Evolutionary conservation across 208 protist genomes (phyloP), one percentile per base, ranked within the genome.

Genomic region (Trypanosomatidae sp.): DNA sequence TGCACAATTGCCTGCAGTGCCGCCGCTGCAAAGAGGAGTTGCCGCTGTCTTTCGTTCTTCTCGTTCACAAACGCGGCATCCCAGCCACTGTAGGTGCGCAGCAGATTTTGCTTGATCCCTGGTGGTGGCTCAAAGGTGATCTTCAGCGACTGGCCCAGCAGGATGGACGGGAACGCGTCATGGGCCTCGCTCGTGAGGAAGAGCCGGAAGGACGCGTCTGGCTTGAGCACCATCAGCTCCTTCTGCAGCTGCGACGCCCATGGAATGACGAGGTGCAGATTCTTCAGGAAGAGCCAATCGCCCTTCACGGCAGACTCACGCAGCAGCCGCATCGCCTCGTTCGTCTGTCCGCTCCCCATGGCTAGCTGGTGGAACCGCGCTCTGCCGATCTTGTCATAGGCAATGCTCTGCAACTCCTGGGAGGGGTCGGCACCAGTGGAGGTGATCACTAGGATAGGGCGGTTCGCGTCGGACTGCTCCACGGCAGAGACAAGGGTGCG

Each of bases 1-100:
- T 99, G 98, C 52, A 99, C 79, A 49, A 99, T 79, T 7, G 95
- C 97, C 76, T 99, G 98, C 72, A 99, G 97, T 50, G 91, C 95
- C 2, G 98, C 95, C 10, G 97, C 84, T 28, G 97, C 86, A 78
- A 99, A 99, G 59, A 99, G 90, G 10, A 99, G 71, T 88, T 98
- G 93, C 17, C 87, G 88, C 71, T 96, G 86, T 60, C 85, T 65
- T 46, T 88, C 73, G 49, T 80, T 79, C 46, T 92, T 88, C 41
- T 60, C 64, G 64, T 91, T 85, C 69, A 95, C 85, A 55, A 78
- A 88, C n/a, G 81, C 66, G 9, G 74, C 66, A 50, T 83, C 86
- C 89, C 86, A 98, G 55, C 84, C 95, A 47, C 93, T 88, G 84
- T 97, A 99, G 43, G 97, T 99, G 58, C 97, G 91, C 43, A 95